These are phyloP conservation scores for Phaseolus coccineus DNA, from an alignment of 331 rosid species.

Conservation along the genomic window DNA sequence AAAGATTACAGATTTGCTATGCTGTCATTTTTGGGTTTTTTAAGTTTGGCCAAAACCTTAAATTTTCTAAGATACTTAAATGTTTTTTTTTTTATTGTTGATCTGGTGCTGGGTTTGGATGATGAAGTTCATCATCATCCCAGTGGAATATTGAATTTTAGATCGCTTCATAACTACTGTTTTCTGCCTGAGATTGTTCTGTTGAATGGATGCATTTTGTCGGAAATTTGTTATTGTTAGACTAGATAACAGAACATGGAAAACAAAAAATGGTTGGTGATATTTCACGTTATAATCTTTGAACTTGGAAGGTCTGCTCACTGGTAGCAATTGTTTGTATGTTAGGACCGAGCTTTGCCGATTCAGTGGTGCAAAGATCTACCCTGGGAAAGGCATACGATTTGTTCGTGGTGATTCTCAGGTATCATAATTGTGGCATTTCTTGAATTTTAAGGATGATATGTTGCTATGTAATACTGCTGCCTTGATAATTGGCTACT, in stretches of 20 bases:
- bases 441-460: neutral
- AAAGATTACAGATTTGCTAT: neutral
- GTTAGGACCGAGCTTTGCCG: slow-evolving; percentile 85
- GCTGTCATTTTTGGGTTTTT: neutral
- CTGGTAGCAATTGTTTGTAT: slow-evolving; percentile 40
- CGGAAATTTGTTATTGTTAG: neutral
- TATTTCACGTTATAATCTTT: neutral
- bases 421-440: neutral
- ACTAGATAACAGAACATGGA: neutral
- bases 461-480: too few species aligned
- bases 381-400: slow-evolving; percentile 87
- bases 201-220: neutral
- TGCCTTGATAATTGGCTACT: neutral
- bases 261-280: neutral
- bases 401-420: slow-evolving; percentile 74
- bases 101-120: neutral
- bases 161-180: neutral
- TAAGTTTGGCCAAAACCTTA: neutral
- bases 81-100: too few species aligned
- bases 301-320: neutral
- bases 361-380: slow-evolving; percentile 84
- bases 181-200: neutral
- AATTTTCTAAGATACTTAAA: too few species aligned
- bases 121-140: neutral
- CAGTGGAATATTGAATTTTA: neutral